Evolutionary conservation across 2,329 filamentous ascomycete genomes (phyloP).

Genomic region (Apiospora rasikravindrae): DNA sequence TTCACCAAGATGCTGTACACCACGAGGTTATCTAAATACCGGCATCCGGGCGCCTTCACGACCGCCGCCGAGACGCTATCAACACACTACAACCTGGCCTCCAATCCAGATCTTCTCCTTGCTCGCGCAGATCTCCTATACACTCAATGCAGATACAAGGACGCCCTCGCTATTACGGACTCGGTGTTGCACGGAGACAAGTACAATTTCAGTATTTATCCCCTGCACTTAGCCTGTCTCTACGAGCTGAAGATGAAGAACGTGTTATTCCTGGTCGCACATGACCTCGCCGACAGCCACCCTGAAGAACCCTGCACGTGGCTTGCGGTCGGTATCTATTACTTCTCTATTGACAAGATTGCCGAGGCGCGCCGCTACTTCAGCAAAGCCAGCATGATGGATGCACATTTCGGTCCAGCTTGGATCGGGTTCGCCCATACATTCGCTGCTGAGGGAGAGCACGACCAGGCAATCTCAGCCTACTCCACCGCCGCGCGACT

Average conservation of each 20-base stretch:
- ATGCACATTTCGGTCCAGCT: constrained; percentile 93
- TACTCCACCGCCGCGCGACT: constrained; percentile 94
- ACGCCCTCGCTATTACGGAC: constrained; percentile 83
- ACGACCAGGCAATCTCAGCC: constrained; percentile 96
- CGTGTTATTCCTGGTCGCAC: constrained; percentile 86
- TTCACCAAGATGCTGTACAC: constrained; percentile 97
- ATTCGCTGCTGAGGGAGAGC: constrained; percentile 95
- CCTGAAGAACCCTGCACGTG: constrained; percentile 91
- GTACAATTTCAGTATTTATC: constrained; percentile 88
- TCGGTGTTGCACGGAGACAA: constrained; percentile 82
- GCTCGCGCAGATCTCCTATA: constrained; percentile 90
- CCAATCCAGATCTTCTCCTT: constrained; percentile 89
- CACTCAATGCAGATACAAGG: constrained; percentile 91
- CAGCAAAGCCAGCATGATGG: constrained; percentile 96
- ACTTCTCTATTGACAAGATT: constrained; percentile 86
- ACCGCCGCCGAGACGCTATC: constrained; percentile 88
- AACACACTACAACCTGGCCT: constrained; percentile 86
- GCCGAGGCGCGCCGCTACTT: constrained; percentile 95
- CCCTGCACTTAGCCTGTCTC: constrained; percentile 88
- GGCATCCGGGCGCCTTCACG: constrained; percentile 81
- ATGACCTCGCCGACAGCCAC: constrained; percentile 90
- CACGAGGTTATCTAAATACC: constrained; percentile 93
- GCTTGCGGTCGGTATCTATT: constrained; percentile 94
- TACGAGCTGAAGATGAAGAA: constrained; percentile 89
- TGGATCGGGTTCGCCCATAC: constrained; percentile 99